Percentiles rank a stretch among this genome's conserved stretches.
Evolutionary conservation across 352 stramenopile genomes (phyloP).

Genomic region (Aphanomyces stellatus): DNA sequence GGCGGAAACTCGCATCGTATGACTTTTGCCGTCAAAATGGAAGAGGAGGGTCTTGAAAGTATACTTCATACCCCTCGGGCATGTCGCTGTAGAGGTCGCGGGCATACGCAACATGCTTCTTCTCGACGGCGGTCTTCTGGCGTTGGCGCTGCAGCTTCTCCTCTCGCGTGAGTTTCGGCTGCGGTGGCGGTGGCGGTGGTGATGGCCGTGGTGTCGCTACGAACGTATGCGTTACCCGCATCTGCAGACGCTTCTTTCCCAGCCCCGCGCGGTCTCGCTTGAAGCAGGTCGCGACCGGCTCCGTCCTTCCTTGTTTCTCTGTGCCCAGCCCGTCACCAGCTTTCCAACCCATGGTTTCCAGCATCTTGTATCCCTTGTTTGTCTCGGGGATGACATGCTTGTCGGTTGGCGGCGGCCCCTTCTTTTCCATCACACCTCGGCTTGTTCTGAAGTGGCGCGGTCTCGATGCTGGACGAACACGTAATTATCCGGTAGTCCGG

Average conservation of each 20-base stretch:
- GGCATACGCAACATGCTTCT: not conserved
- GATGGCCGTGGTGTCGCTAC: not conserved
- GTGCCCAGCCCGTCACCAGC: constrained; percentile 4
- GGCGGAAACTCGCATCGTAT: not conserved
- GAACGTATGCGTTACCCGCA: constrained; percentile 3
- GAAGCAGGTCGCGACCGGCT: constrained; percentile 1
- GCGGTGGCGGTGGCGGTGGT: not conserved
- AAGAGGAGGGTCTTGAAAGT: not conserved
- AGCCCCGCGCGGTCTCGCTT: constrained; percentile 5
- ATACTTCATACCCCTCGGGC: not conserved
- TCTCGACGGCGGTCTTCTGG: not conserved
- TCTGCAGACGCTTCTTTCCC: not conserved
- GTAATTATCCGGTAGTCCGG: too few relatives aligned
- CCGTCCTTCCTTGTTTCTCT: constrained; percentile 8
- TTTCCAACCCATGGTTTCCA: constrained; percentile 10
- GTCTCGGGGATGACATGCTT: not conserved
- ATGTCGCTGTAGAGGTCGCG: constrained; percentile 2
- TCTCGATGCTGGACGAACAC: too few relatives aligned
- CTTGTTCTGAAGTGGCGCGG: too few relatives aligned
- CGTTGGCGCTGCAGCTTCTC: not conserved
- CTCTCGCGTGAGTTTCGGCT: not conserved
- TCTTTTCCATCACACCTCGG: too few relatives aligned
- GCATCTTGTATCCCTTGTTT: constrained; percentile 6
- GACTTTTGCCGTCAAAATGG: not conserved
- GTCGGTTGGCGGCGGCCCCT: too few relatives aligned